These are phyloP conservation scores for Aspergillus fischeri DNA, from an alignment of 2,329 filamentous ascomycete genomes.

Conservation along the genomic window DNA sequence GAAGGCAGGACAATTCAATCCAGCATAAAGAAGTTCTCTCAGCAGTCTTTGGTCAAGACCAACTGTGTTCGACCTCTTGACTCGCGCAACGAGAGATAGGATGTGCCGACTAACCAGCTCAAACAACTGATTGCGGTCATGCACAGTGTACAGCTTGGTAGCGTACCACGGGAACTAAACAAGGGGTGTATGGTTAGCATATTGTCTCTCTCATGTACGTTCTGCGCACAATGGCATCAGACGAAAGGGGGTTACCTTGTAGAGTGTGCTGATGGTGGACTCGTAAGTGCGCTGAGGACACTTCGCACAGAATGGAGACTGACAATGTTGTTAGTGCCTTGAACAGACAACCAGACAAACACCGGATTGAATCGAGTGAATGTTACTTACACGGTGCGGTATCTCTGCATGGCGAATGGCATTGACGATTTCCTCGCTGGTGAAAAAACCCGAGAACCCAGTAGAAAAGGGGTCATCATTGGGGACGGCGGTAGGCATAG, in stretches of 20 bases:
- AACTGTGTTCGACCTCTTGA: conserved; percentile 43
- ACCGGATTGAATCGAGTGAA: neutral
- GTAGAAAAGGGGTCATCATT: conserved; percentile 43
- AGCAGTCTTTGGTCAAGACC: conserved; percentile 39
- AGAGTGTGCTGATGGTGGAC: conserved; percentile 47
- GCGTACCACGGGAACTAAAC: conserved; percentile 49
- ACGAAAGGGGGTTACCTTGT: conserved; percentile 39
- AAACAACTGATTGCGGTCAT: conserved; percentile 46
- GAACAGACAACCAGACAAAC: neutral
- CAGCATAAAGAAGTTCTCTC: conserved; percentile 37
- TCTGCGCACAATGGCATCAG: neutral
- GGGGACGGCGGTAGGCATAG: conserved; percentile 28
- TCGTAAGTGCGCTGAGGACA: conserved; percentile 53
- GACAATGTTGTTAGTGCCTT: neutral
- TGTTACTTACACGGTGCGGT: conserved; percentile 45
- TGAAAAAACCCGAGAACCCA: conserved; percentile 51
- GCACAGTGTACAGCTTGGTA: conserved; percentile 42
- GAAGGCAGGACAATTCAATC: conserved; percentile 41
- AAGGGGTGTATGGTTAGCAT: conserved; percentile 7
- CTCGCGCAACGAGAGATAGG: conserved; percentile 63
- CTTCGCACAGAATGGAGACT: conserved; percentile 46
- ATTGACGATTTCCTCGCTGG: conserved; percentile 47
- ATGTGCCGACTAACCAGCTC: conserved; percentile 53
- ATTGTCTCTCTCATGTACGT: neutral
- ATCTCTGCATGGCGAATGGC: conserved; percentile 46